Evolutionary conservation across 2,329 filamentous ascomycete species (phyloP), one percentile per base, ranked within the genome.

Genomic region (Leptographium radiaticola): DNA sequence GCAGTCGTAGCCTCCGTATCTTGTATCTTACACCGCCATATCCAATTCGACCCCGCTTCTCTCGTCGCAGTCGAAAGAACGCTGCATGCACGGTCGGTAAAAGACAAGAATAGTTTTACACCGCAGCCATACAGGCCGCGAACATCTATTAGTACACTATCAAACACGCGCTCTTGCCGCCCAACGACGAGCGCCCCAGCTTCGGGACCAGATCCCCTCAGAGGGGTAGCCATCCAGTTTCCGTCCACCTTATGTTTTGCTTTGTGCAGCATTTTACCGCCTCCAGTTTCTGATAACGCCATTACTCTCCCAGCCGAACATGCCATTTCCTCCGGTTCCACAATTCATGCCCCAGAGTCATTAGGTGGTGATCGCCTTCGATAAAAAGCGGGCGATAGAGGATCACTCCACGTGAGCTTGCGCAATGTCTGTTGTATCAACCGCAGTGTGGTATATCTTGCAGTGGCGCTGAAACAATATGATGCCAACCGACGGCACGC

Each of bases 91-190:
- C 20, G 43, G 9, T 16, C 30, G 13, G 15, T 45, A 45, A 16
- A 7, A 45, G 43, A 25, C 4, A n/a, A n/a, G 20, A 5, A n/a
- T 18, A 16, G 36, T 13, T 49, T 31, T 50, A 50, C 30, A 50
- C 38, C 9, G 25, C 49, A 38, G 38, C 38, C 49, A 25, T 31
- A 7, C 6, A 3, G 38, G 30, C 49, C 49, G 38, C 20, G 3
- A 34, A n/a, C 20, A n/a, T 50, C 36, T 50, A 50, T 38, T 34
- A 33, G 42, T 50, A 50, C 49, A 50, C 15, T 50, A 50, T 50
- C 49, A 50, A 38, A 50, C 34, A 50, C 49, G n/a, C n/a, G n/a
- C 47, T 20, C 47, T 38, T 34, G 34, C 12, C 45, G 33, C 36
- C 18, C 31, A 9, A 2, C 36, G 45, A 36, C 7, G 31, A 48